phyloP scores from a whole-genome alignment of 2,329 filamentous ascomycete species.

The Pseudogymnoascus sp. region DNA sequence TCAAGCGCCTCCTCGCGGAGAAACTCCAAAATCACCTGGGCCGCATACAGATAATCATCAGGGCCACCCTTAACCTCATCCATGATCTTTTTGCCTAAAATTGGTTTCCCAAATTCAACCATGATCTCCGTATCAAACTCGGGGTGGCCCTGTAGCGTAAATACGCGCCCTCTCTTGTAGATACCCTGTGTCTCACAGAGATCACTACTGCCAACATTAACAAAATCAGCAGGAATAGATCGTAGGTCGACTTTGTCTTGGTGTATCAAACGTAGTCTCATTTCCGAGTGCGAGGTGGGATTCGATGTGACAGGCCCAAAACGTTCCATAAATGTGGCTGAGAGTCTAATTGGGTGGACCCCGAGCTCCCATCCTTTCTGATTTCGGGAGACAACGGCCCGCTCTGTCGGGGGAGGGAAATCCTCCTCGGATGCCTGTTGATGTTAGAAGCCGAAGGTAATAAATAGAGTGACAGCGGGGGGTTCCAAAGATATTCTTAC shows the following conservation, averaged over 20 bases:
- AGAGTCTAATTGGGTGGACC: constrained; percentile 27
- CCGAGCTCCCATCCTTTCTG: constrained; percentile 31
- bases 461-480: not conserved
- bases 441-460: not conserved
- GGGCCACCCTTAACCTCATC: constrained; percentile 21
- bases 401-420: not conserved
- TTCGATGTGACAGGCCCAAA: constrained; percentile 17
- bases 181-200: constrained; percentile 37
- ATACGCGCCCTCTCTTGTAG: constrained; percentile 33
- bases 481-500: not conserved
- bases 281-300: not conserved
- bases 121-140: constrained; percentile 39
- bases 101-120: constrained; percentile 30
- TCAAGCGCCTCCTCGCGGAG: constrained; percentile 21
- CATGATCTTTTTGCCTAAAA: constrained; percentile 24
- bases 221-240: constrained; percentile 18
- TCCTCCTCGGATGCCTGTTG: not conserved
- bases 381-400: constrained; percentile 18
- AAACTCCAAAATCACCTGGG: constrained; percentile 31
- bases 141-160: constrained; percentile 40
- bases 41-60: constrained; percentile 28
- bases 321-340: constrained; percentile 21
- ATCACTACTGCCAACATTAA: constrained; percentile 23
- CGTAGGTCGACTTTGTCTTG: constrained; percentile 27
- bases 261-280: constrained; percentile 37